Evolutionary conservation across 2,329 filamentous ascomycete species (phyloP), one percentile per base, ranked within the genome.

Genomic region (Aspergillus pseudoviridinutans): DNA sequence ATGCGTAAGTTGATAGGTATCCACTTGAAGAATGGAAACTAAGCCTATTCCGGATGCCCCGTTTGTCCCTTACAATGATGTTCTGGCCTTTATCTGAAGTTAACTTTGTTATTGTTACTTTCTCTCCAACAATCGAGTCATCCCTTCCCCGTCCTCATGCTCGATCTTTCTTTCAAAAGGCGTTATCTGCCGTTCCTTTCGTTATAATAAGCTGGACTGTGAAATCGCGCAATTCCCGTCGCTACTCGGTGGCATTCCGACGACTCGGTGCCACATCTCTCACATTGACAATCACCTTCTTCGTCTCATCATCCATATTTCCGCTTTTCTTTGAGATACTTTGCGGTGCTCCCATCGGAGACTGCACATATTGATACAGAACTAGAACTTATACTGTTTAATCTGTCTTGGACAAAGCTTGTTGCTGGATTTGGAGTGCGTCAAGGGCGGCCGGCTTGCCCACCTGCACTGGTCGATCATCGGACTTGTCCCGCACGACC

Each of bases 161-260:
- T 42, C 25, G 35, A 38, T 49, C 29, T 32, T 41, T 24, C 25
- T 28, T 29, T 38, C 17, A 4, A 6, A 22, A 50, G 66, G 68
- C 66, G 67, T 63, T 66, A 44, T 25, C 42, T 67, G 66, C 67
- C 67, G 57, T 68, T 65, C 53, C 69, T 66, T 58, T 71, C 69
- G 65, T 70, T 71, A 60, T 10, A 46, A 47, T 27, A n/a, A 52
- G 46, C 50, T 28, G 24, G 32, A 17, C 32, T 35, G 12, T 35
- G 12, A 35, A 35, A 35, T 35, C 32, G 52, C 55, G 17, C 5
- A 38, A 38, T 17, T 38, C 10, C 28, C 28, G 4, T 29, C 32
- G 32, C 32, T 54, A 50, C 29, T 54, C 53, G 28, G 54, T 51
- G 41, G 57, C 54, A 56, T 59, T 49, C 44, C 51, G 55, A 54